Evolutionary conservation across 179 eudicot genomes (phyloP).

Genomic region (Heliamphora pulchella): DNA sequence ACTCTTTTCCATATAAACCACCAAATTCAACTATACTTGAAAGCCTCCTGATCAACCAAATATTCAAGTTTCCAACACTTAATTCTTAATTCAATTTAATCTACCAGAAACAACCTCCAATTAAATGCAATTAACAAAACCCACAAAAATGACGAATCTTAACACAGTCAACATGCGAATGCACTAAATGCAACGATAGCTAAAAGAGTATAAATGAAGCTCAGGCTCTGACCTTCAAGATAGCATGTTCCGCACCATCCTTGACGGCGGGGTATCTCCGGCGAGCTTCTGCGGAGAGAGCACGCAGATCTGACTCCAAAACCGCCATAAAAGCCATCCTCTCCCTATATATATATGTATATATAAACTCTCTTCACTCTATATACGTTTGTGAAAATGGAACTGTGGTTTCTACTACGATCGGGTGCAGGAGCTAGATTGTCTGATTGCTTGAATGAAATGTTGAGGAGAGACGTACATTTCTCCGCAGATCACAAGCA

Average conservation of each 20-base stretch:
- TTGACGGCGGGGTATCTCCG: constrained; percentile 90
- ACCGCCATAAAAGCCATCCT: constrained; percentile 82
- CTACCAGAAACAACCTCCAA: background rate
- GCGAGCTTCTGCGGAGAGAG: constrained; percentile 94
- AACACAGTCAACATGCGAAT: background rate
- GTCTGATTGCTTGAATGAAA: background rate
- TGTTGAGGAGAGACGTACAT: background rate
- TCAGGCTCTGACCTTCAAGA: constrained; percentile 54
- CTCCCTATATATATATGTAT: background rate
- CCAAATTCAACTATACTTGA: background rate
- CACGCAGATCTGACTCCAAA: constrained; percentile 95
- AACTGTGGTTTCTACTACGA: background rate
- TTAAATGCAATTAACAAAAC: background rate
- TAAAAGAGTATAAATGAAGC: too few relatives aligned
- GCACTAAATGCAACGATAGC: background rate
- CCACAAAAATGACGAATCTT: background rate
- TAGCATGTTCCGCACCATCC: constrained; percentile 97
- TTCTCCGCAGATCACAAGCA: background rate
- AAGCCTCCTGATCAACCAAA: background rate
- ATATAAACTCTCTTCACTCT: too few relatives aligned
- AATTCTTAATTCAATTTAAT: background rate
- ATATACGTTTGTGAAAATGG: background rate
- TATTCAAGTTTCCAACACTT: background rate
- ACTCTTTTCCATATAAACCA: background rate
- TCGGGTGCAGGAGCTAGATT: background rate